Evolutionary conservation across 1,284 basidiomycete species (phyloP).

Genomic region (Pulveroboletus sp.): DNA sequence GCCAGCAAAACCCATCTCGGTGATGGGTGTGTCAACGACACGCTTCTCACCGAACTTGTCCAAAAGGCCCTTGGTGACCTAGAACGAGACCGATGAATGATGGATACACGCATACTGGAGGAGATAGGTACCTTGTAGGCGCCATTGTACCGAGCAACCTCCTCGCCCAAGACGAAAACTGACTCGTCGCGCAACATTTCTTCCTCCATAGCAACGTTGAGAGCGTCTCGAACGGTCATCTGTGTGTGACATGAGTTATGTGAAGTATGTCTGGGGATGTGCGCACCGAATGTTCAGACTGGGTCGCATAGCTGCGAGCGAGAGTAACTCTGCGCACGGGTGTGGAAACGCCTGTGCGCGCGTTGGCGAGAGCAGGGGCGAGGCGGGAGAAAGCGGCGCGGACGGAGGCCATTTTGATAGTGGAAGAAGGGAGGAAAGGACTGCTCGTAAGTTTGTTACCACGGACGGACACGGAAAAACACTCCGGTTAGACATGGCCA

Average conservation of each 20-base stretch:
- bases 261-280: slow-evolving; percentile 1
- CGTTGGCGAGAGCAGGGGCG: slow-evolving; percentile 49
- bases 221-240: slow-evolving; percentile 98
- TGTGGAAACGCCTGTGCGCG: slow-evolving; percentile 38
- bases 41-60: slow-evolving; percentile 99
- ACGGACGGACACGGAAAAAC: slow-evolving; percentile 28
- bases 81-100: slow-evolving; percentile 7
- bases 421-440: slow-evolving; percentile 26
- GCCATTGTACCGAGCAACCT: slow-evolving; percentile 98
- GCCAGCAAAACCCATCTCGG: slow-evolving; percentile 98
- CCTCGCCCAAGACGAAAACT: slow-evolving; percentile 96
- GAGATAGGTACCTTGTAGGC: slow-evolving; percentile 85
- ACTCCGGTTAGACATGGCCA: slow-evolving; percentile 21
- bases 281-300: slow-evolving; percentile 56
- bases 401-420: slow-evolving; percentile 52
- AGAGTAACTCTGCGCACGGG: slow-evolving; percentile 41
- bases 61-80: slow-evolving; percentile 96
- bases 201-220: slow-evolving; percentile 99
- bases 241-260: slow-evolving; percentile 32
- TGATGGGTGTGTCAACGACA: slow-evolving; percentile 97
- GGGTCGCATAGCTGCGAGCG: slow-evolving; percentile 61
- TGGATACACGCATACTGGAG: slow-evolving; percentile 1
- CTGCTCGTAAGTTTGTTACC: slow-evolving; percentile 25
- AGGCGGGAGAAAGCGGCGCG: slow-evolving; percentile 64
- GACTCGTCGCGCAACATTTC: slow-evolving; percentile 97